Percentiles rank a stretch among this genome's conserved stretches.
These are phyloP conservation scores for Hericium erinaceus DNA, from an alignment of 768 basidiomycete species.

Conservation along the genomic window DNA sequence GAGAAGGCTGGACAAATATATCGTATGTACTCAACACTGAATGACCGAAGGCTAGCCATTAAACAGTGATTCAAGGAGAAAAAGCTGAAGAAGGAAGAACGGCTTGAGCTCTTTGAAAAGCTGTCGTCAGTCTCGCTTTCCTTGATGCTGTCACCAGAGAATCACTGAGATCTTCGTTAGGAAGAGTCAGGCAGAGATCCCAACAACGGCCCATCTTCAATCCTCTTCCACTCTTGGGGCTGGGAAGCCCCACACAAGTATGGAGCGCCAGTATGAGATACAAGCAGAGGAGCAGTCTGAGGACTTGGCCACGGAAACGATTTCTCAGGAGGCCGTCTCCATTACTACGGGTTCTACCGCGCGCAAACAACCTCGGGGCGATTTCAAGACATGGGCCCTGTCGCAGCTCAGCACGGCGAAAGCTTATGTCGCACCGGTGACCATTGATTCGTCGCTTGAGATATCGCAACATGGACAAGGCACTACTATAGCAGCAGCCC, in stretches of 20 bases:
- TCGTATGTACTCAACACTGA: conserved; percentile 24
- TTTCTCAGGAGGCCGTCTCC: too few species aligned
- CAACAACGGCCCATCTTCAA: conserved; percentile 49
- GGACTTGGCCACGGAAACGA: too few species aligned
- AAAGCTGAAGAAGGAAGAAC: conserved; percentile 87
- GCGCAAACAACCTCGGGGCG: conserved; percentile 30
- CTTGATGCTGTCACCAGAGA: not conserved
- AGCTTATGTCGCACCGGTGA: conserved; percentile 25
- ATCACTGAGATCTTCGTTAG: conserved; percentile 16
- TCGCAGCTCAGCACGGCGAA: conserved; percentile 57
- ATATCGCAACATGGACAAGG: not conserved
- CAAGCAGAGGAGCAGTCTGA: too few species aligned
- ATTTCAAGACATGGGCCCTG: conserved; percentile 88
- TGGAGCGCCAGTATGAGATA: conserved; percentile 43
- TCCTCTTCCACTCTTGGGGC: conserved; percentile 83
- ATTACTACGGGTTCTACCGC: too few species aligned
- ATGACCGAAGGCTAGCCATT: not conserved
- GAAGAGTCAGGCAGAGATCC: conserved; percentile 64
- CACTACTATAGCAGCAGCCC: not conserved
- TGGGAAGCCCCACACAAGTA: conserved; percentile 51
- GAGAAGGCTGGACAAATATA: conserved; percentile 41
- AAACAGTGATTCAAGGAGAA: conserved; percentile 49
- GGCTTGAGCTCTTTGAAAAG: conserved; percentile 67
- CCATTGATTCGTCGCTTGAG: not conserved
- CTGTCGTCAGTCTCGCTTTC: conserved; percentile 49